Percentiles rank a stretch among this genome's conserved stretches.
Evolutionary conservation across 2,329 filamentous ascomycete genomes (phyloP).

Genomic region (Coniella vitis): DNA sequence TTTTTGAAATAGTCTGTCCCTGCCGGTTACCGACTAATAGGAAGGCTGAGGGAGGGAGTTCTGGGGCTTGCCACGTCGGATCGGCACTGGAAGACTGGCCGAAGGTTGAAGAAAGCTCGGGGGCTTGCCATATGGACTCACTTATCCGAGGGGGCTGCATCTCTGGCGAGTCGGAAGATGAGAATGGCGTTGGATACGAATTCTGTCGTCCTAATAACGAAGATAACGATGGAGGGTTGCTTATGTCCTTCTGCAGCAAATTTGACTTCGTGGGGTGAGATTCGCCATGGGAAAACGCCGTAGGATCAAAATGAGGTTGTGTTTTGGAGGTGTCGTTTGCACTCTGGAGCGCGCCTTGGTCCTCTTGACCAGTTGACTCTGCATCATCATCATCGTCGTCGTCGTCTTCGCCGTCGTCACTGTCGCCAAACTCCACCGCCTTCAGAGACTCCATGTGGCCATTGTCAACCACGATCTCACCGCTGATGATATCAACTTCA

Average conservation of each 20-base stretch:
- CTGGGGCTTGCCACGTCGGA: conserved; percentile 32
- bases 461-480: conserved; percentile 81
- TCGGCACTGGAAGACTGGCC: conserved; percentile 23
- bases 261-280: not conserved
- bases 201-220: conserved; percentile 18
- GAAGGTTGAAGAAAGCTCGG: conserved; percentile 8
- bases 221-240: conserved; percentile 16
- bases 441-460: conserved; percentile 63
- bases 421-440: conserved; percentile 17
- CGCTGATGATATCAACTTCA: conserved; percentile 79
- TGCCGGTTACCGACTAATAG: conserved; percentile 7
- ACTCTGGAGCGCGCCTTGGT: not conserved
- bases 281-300: not conserved
- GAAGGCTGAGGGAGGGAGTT: conserved; percentile 23
- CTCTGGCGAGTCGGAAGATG: not conserved
- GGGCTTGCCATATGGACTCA: no score
- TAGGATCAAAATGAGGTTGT: no score
- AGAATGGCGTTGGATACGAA: not conserved
- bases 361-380: not conserved
- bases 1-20: conserved; percentile 1
- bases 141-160: no score
- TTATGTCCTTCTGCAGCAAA: not conserved
- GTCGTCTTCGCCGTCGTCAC: conserved; percentile 23
- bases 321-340: not conserved
- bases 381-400: conserved; percentile 24